These are phyloP conservation scores for Cystoderma amianthinum DNA, from an alignment of 768 basidiomycete genomes.

Conservation along the genomic window DNA sequence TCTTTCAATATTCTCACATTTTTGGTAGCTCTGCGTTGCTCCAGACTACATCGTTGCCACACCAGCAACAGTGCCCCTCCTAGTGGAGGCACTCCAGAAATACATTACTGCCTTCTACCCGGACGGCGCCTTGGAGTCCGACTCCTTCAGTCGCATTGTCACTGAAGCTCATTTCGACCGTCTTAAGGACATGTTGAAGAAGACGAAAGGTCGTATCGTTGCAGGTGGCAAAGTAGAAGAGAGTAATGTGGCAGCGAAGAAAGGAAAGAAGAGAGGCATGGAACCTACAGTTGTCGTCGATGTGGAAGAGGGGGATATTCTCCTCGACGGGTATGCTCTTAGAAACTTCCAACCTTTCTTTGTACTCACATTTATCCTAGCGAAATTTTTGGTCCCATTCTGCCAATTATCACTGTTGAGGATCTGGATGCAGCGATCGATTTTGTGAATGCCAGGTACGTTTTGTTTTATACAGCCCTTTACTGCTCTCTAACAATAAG, in stretches of 20 bases:
- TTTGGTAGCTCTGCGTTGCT: conserved; percentile 51
- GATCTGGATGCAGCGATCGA: conserved; percentile 47
- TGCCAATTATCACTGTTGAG: conserved; percentile 57
- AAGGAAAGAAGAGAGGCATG: conserved; percentile 37
- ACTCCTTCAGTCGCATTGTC: conserved; percentile 44
- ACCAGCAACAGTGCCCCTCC: conserved; percentile 32
- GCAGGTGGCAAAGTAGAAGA: conserved; percentile 26
- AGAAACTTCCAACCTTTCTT: neutral
- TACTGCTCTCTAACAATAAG: neutral
- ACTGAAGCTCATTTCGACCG: conserved; percentile 47
- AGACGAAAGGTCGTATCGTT: conserved; percentile 51
- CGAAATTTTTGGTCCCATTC: conserved; percentile 69
- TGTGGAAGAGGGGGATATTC: conserved; percentile 44
- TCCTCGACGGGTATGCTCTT: conserved; percentile 49
- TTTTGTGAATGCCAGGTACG: conserved; percentile 47
- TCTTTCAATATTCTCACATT: neutral
- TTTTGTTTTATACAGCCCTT: too few species aligned
- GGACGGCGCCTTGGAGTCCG: conserved; percentile 35
- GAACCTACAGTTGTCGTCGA: conserved; percentile 56
- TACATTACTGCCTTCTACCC: conserved; percentile 46
- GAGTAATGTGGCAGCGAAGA: conserved; percentile 16
- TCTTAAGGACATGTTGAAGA: conserved; percentile 39
- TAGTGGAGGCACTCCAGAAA: conserved; percentile 37
- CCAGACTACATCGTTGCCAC: conserved; percentile 39
- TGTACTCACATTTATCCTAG: conserved; percentile 20